Base-by-base conservation (phyloP, 352 stramenopile species). In the Globisporangium middletonii region DNA sequence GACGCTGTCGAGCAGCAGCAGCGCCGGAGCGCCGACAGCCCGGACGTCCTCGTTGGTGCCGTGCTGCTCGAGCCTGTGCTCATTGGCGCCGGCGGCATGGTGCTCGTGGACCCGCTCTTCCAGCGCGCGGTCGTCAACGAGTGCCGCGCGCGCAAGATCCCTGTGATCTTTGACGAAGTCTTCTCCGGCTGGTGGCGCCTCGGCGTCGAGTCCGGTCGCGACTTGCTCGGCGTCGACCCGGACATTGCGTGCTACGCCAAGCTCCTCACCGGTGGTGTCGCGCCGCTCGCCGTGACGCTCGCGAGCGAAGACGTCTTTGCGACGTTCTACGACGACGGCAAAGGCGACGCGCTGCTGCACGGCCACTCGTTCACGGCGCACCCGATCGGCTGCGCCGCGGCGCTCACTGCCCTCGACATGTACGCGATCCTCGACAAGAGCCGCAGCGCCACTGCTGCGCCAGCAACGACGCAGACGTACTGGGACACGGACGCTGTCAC, bases 291-390 rank as follows among this genome's bases (percentile, higher is more conserved):
- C 8, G 83, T 84, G 42, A 97, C 92, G 50, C 72, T 97, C 19
- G 76, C 91, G 2, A 89, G 77, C 9, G 86, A 97, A 55, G 77
- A 94, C 23, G 75, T 97, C 18, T 97, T 97, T 60, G 62, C 79
- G 48, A 93, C 88, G 19, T 97, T 97, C 71, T 93, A 93, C 64
- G 79, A 81, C 0, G 86, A 95, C 37, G 77, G 59, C 46, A 95
- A 96, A 72, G 79, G 77, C 37, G 83, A 96, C 18, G 88, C 88
- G 5, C 62, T 97, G 44, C 73, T 97, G 0, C 90, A 97, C 59
- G 91, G 84, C 12, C 89, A 97, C 69, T 97, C 88, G n/a, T 97
- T 97, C 73, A 96, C 89, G 28, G 91, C 89, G 0, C 88, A 97
- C 57, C 88, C 91, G 4, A 78, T 96, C 46, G 91, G 88, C 28